A percentile compares a stretch with the other conserved stretches of the same genome.
Evolutionary conservation across 73 alveolate genomes (phyloP).

Genomic region (Stentor coeruleus): DNA sequence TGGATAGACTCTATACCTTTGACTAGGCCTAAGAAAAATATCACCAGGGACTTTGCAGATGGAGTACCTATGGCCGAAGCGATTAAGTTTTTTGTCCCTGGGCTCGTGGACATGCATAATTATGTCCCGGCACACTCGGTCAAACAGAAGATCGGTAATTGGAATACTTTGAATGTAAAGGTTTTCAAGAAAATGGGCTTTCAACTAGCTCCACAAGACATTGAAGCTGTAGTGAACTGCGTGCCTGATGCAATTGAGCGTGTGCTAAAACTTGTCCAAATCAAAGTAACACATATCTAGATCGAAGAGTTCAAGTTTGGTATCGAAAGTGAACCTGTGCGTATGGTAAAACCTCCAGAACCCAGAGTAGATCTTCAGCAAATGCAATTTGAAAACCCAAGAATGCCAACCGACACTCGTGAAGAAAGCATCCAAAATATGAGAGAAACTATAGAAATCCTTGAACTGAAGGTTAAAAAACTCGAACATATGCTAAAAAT

Average conservation of each 20-base stretch:
- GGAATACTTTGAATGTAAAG: slow-evolving; percentile 89
- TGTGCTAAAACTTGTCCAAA: slow-evolving; percentile 53
- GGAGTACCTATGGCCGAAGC: slow-evolving; percentile 91
- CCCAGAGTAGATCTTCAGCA: slow-evolving; percentile 23
- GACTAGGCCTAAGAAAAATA: slow-evolving; percentile 88
- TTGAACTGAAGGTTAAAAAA: slow-evolving; percentile 41
- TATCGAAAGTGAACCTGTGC: slow-evolving; percentile 20
- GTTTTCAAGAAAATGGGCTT: slow-evolving; percentile 92
- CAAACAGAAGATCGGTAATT: slow-evolving; percentile 68
- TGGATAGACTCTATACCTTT: slow-evolving; percentile 97
- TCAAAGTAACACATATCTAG: slow-evolving; percentile 42
- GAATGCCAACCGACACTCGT: slow-evolving; percentile 1
- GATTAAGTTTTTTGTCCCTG: slow-evolving; percentile 69
- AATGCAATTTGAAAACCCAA: slow-evolving; percentile 3
- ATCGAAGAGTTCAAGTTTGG: slow-evolving; percentile 23
- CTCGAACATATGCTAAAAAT: slow-evolving; percentile 41
- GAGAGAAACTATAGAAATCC: slow-evolving; percentile 48
- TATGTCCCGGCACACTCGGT: slow-evolving; percentile 70
- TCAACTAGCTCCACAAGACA: slow-evolving; percentile 63
- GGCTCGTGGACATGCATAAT: slow-evolving; percentile 77
- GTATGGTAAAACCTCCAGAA: slow-evolving; percentile 20
- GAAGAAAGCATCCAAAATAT: slow-evolving; percentile 35
- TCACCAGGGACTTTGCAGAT: slow-evolving; percentile 96
- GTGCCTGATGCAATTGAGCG: slow-evolving; percentile 89
- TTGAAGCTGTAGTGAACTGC: slow-evolving; percentile 74